Conservation (phyloP, 129 eudicot species). For the Logfia minima region DNA sequence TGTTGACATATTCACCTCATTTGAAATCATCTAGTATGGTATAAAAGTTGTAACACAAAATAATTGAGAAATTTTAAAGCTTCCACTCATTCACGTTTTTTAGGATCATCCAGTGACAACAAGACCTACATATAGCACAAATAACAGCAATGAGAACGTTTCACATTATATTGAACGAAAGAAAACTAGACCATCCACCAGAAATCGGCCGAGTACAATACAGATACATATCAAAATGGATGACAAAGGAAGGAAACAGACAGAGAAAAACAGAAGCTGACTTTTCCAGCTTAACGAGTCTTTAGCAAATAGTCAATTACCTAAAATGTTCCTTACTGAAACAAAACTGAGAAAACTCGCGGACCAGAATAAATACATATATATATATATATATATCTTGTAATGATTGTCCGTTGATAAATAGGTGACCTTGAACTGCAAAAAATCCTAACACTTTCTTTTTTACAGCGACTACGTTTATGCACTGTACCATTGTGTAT, state of each 20-base stretch:
- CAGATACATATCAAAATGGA: not conserved
- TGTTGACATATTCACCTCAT: constrained; percentile 23
- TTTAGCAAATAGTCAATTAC: not conserved
- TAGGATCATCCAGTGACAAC: constrained; percentile 21
- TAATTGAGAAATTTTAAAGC: not conserved
- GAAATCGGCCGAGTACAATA: not conserved
- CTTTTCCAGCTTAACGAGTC: not conserved
- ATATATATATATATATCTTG: too few species aligned
- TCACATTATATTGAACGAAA: not conserved
- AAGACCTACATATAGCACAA: constrained; percentile 30
- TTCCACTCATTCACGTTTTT: constrained; percentile 20
- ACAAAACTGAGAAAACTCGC: not conserved
- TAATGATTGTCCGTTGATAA: not conserved
- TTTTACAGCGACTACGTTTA: too few species aligned
- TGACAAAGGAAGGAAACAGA: not conserved
- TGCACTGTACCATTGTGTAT: too few species aligned
- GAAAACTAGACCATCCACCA: not conserved
- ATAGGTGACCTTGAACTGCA: not conserved
- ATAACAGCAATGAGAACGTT: constrained; percentile 15
- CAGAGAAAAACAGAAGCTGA: not conserved
- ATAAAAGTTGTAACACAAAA: constrained; percentile 3
- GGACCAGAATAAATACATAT: not conserved
- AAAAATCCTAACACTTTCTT: too few species aligned
- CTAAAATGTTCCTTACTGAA: not conserved
- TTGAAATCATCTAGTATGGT: constrained; percentile 16